Evolutionary conservation across 139 green algal species (phyloP).

Genomic region (Asterochloris erici): DNA sequence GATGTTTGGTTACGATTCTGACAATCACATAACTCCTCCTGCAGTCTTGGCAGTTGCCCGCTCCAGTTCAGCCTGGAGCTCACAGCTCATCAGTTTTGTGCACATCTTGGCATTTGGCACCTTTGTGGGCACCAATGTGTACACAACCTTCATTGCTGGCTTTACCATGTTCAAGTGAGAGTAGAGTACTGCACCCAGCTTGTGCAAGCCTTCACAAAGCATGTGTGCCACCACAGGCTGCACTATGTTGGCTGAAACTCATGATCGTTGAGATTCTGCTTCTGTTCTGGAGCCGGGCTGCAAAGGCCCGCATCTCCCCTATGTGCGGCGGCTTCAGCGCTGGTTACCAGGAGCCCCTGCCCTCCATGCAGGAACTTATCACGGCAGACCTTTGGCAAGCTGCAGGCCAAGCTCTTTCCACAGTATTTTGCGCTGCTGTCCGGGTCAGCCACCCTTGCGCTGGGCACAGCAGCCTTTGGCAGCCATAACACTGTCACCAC

Average conservation of each 20-base stretch:
- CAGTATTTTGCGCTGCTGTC: constrained; percentile 35
- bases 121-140: constrained; percentile 42
- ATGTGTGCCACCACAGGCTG: too few relatives aligned
- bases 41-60: constrained; percentile 21
- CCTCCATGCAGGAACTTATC: not conserved
- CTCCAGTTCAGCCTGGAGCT: constrained; percentile 15
- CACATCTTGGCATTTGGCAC: constrained; percentile 39
- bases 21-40: too few relatives aligned
- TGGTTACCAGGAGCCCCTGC: not conserved
- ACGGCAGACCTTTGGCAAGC: constrained; percentile 41
- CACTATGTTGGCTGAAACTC: not conserved
- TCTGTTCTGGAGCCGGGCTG: not conserved
- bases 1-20: too few relatives aligned
- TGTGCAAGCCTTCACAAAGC: not conserved
- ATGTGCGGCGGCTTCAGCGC: not conserved
- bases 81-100: constrained; percentile 22
- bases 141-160: constrained; percentile 41
- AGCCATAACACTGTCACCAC: too few relatives aligned
- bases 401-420: constrained; percentile 66
- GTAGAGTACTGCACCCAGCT: not conserved
- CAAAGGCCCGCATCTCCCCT: not conserved
- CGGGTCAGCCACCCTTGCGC: too few relatives aligned
- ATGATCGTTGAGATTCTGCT: not conserved
- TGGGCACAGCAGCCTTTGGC: too few relatives aligned
- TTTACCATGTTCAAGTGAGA: constrained; percentile 58